phyloP scores from a whole-genome alignment of 169 alveolate species.

The Plasmodium falciparum region DNA sequence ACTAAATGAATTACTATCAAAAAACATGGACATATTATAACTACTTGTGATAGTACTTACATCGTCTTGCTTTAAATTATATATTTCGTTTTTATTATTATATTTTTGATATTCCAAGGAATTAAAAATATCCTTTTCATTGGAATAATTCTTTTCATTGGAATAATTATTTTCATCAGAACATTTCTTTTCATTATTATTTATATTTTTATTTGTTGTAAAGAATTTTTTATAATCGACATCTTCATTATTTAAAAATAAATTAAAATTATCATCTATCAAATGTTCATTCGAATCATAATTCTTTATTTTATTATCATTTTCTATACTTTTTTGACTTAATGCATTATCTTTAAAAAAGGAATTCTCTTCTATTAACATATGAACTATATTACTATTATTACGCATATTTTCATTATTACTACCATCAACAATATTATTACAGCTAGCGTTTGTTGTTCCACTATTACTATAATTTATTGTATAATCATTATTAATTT shows the following conservation, averaged over 20 bases:
- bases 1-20: constrained; percentile 7
- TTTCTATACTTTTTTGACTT: background rate
- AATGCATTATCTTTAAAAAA: background rate
- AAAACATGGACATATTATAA: background rate
- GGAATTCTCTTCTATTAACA: constrained; percentile 1
- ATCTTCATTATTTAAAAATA: constrained; percentile 16
- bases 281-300: constrained; percentile 7
- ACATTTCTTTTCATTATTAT: background rate
- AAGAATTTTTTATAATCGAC: background rate
- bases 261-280: constrained; percentile 23
- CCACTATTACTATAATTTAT: constrained; percentile 21
- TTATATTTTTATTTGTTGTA: background rate
- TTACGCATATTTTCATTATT: constrained; percentile 7
- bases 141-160: background rate
- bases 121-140: background rate
- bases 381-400: constrained; percentile 5
- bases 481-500: background rate
- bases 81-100: background rate
- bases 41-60: background rate
- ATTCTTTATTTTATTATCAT: background rate
- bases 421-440: background rate
- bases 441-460: constrained; percentile 3
- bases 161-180: background rate
- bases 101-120: background rate
- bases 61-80: constrained; percentile 1